These are phyloP conservation scores for Saccharum spontaneum DNA, from an alignment of 176 grass and related monocot genomes.

Conservation along the genomic window DNA sequence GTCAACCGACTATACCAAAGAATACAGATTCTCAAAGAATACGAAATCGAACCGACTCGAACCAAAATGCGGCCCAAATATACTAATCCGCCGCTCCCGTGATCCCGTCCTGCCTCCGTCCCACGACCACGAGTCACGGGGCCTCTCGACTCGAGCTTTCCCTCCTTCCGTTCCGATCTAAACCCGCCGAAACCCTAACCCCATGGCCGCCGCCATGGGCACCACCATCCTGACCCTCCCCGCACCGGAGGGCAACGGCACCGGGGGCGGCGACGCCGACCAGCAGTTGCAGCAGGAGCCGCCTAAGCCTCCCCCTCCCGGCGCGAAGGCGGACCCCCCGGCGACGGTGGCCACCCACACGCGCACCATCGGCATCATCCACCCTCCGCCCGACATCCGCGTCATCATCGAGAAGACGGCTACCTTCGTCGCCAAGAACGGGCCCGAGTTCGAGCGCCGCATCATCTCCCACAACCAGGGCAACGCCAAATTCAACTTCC, in stretches of 20 bases:
- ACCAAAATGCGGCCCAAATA: not conserved
- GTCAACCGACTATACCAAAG: too few species aligned
- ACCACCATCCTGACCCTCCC: conserved; percentile 26
- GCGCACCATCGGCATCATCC: conserved; percentile 77
- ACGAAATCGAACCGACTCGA: not conserved
- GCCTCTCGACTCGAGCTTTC: not conserved
- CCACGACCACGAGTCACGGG: not conserved
- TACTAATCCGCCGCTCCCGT: not conserved
- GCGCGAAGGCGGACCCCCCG: conserved; percentile 12
- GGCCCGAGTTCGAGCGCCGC: conserved; percentile 75
- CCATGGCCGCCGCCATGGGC: conserved; percentile 23
- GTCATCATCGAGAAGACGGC: conserved; percentile 92
- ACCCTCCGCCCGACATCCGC: conserved; percentile 83
- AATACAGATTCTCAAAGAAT: too few species aligned
- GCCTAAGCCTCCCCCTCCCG: not conserved
- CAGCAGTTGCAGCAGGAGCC: not conserved
- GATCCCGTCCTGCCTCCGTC: not conserved
- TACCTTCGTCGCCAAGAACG: conserved; percentile 88
- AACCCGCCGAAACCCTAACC: conserved; percentile 42
- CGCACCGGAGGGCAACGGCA: conserved; percentile 35
- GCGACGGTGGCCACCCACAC: conserved; percentile 82
- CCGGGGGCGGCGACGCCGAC: not conserved
- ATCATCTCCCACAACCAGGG: conserved; percentile 67
- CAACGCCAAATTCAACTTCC: conserved; percentile 94
- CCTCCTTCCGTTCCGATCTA: conserved; percentile 28